These are phyloP conservation scores for Dendrobium chrysotoxum DNA, from an alignment of 106 monocot species.

Conservation along the genomic window DNA sequence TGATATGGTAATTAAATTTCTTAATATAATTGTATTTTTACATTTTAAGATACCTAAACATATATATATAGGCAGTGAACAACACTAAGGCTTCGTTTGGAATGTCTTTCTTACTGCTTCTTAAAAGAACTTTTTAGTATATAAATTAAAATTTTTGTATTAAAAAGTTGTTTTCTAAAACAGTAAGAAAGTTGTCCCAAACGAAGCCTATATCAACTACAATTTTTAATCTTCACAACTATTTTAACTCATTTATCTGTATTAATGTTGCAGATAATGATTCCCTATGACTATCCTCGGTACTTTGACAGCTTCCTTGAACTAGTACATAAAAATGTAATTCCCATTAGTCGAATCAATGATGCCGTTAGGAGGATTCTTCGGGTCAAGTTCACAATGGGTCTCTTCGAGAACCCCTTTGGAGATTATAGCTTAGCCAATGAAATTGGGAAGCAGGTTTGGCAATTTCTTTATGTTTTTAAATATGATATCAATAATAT, in stretches of 20 bases:
- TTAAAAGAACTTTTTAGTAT: too few relatives aligned
- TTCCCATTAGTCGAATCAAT: conserved; percentile 24
- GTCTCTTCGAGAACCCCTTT: conserved; percentile 29
- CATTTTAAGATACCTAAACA: too few relatives aligned
- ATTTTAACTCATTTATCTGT: background rate
- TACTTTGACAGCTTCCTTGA: conserved; percentile 8
- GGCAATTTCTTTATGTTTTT: background rate
- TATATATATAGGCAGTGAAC: too few relatives aligned
- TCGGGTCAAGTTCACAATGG: conserved; percentile 26
- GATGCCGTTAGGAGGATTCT: conserved; percentile 24
- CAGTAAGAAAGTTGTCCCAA: too few relatives aligned
- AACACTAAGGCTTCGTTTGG: background rate
- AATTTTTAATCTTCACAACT: background rate
- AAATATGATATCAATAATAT: background rate
- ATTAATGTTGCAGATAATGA: conserved; percentile 19
- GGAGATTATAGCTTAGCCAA: conserved; percentile 16
- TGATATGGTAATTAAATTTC: conserved; percentile 46
- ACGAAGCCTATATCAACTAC: too few relatives aligned
- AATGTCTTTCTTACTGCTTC: background rate
- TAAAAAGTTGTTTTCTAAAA: too few relatives aligned
- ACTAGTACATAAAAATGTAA: conserved; percentile 9
- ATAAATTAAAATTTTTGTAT: background rate
- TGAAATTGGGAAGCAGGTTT: conserved; percentile 28
- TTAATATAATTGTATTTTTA: too few relatives aligned
- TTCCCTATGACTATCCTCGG: conserved; percentile 10